Base-by-base conservation (phyloP, 306 rosid genomes). In the Ziziphus jujuba region DNA sequence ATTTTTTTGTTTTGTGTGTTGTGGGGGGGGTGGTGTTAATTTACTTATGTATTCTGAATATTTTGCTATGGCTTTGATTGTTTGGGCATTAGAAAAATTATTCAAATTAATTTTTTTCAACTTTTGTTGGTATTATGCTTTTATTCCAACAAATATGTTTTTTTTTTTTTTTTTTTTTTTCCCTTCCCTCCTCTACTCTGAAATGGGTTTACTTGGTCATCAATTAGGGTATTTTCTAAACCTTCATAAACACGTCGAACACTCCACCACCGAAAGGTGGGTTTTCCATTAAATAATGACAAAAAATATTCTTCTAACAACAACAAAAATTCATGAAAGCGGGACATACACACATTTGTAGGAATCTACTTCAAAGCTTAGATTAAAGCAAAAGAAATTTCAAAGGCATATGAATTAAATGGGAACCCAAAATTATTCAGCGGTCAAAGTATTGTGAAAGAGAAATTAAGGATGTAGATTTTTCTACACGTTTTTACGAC, bases 201-300 rank as follows among this genome's bases (percentile, higher is more conserved):
- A 55, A 31, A 52, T 56, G 61, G 24, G 61, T 69, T 63, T 31
- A 40, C 68, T 70, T 75, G 64, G 55, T 78, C 72, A 25, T 73
- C 36, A 61, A 65, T 61, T 62, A 54, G 12, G 75, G 69, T 28
- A 36, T 68, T 72, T 65, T 59, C 61, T 73, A 79, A 72, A 72
- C 67, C 80, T 72, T 72, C 72, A 72, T 54, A 67, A 57, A 9
- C 56, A 63, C 70, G 70, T 71, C 16, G 63, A 47, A 70, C 45
- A 56, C 61, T 65, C 81, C 66, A 68, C 81, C 66, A 68, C 89
- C 84, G 88, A 84, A 75, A 81, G 84, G 60, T 61, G 60, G 47
- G 51, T 23, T 16, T 54, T 73, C 74, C 57, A 57, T 60, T 20
- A 45, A 25, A 24, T 28, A 59, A 22, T 72, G n/a, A 51, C 67